A percentile compares a stretch with the other conserved stretches of the same genome.
These are phyloP conservation scores for Lactarius deliciosus DNA, from an alignment of 768 basidiomycete genomes.

Conservation along the genomic window DNA sequence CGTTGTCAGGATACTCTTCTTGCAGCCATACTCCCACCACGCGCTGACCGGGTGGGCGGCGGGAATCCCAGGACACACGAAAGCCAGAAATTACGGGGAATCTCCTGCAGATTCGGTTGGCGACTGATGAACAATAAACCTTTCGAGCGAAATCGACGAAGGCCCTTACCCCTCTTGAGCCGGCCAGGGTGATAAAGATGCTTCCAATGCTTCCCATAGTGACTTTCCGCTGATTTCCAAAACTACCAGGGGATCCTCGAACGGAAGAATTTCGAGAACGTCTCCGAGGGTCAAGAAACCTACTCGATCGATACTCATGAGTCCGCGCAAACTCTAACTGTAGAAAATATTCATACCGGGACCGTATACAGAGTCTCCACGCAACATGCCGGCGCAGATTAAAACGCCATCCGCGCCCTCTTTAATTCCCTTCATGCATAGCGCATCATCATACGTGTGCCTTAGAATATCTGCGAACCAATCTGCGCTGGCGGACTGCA, in stretches of 20 bases:
- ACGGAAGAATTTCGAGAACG: conserved; percentile 86
- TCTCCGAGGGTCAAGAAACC: conserved; percentile 81
- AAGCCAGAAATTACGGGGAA: conserved; percentile 88
- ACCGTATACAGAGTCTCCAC: conserved; percentile 84
- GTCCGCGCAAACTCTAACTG: background rate
- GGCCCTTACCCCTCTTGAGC: conserved; percentile 79
- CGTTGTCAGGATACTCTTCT: conserved; percentile 34
- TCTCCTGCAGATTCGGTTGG: conserved; percentile 48
- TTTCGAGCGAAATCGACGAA: background rate
- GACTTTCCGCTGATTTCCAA: conserved; percentile 75
- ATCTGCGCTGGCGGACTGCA: conserved; percentile 67
- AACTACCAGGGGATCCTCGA: conserved; percentile 82
- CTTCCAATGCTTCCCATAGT: conserved; percentile 80
- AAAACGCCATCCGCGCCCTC: conserved; percentile 78
- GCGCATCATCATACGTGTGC: conserved; percentile 76
- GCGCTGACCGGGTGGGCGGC: conserved; percentile 64
- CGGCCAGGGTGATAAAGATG: conserved; percentile 72
- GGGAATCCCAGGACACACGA: conserved; percentile 85
- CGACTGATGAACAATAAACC: background rate
- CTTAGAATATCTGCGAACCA: conserved; percentile 85
- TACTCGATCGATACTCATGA: conserved; percentile 31
- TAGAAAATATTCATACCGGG: conserved; percentile 50
- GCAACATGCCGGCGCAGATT: conserved; percentile 78
- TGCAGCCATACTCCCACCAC: conserved; percentile 69
- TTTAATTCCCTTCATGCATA: conserved; percentile 50